phyloP scores from a whole-genome alignment of 495 filamentous ascomycete genomes.

The Penicillium nucicola region DNA sequence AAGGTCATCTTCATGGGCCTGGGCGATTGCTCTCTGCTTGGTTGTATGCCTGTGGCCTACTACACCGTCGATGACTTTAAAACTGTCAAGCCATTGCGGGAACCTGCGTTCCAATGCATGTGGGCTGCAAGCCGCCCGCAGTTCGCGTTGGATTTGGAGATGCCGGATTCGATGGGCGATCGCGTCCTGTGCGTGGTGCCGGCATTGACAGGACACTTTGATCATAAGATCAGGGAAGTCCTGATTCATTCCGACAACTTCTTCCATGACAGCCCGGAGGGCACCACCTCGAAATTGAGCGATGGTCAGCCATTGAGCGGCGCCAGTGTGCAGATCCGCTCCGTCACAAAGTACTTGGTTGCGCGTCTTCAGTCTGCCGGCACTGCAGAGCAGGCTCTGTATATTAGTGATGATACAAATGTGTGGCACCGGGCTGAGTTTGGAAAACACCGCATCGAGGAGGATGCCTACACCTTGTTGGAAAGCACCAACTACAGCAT shows the following conservation, averaged over 20 bases:
- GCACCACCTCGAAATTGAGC: conserved; percentile 70
- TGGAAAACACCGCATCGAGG: conserved; percentile 70
- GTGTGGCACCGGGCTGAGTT: conserved; percentile 94
- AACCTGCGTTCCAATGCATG: conserved; percentile 66
- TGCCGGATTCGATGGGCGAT: conserved; percentile 54
- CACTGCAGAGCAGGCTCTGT: conserved; percentile 87
- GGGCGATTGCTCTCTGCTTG: conserved; percentile 48
- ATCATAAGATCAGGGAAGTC: conserved; percentile 56
- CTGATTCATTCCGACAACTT: conserved; percentile 77
- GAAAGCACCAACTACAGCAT: conserved; percentile 97
- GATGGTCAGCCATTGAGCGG: conserved; percentile 72
- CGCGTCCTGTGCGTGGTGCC: conserved; percentile 77
- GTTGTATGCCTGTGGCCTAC: conserved; percentile 49
- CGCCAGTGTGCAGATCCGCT: conserved; percentile 60
- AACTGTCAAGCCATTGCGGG: conserved; percentile 56
- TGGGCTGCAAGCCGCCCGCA: conserved; percentile 75
- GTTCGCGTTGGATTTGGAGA: conserved; percentile 61
- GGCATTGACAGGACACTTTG: conserved; percentile 56
- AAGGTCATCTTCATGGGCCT: conserved; percentile 79
- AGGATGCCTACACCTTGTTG: conserved; percentile 88
- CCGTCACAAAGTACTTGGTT: conserved; percentile 81
- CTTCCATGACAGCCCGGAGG: conserved; percentile 54
- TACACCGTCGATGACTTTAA: conserved; percentile 88
- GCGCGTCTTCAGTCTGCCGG: conserved; percentile 73
- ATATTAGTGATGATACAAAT: conserved; percentile 71